phyloP scores from a whole-genome alignment of 768 basidiomycete genomes.

The Inosperma sp. region DNA sequence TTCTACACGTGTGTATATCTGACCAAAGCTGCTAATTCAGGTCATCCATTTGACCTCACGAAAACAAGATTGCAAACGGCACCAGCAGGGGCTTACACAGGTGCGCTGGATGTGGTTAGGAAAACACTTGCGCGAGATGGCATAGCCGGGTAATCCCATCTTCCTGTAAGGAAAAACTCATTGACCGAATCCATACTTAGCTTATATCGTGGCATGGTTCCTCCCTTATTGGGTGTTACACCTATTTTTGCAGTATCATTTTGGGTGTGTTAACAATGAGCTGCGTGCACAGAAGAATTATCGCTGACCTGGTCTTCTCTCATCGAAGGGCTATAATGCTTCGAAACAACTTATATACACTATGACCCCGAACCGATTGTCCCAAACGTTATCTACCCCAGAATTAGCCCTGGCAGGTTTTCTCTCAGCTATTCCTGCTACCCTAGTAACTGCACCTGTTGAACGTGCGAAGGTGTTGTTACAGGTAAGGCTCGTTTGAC shows the following conservation, averaged over 20 bases:
- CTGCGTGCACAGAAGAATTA: constrained; percentile 1
- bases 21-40: constrained; percentile 34
- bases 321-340: constrained; percentile 78
- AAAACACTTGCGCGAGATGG: constrained; percentile 92
- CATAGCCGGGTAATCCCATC: constrained; percentile 60
- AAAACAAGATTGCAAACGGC: constrained; percentile 97
- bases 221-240: constrained; percentile 90
- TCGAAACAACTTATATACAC: constrained; percentile 83
- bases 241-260: constrained; percentile 98
- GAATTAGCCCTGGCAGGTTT: constrained; percentile 94
- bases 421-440: constrained; percentile 88
- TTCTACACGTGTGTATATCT: neutral
- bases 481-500: constrained; percentile 50
- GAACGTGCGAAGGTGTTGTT: constrained; percentile 95
- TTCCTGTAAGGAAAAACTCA: neutral
- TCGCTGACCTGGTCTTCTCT: neutral
- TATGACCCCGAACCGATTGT: constrained; percentile 72
- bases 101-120: constrained; percentile 90
- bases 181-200: constrained; percentile 34
- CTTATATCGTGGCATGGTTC: constrained; percentile 89
- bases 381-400: constrained; percentile 54
- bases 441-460: constrained; percentile 90
- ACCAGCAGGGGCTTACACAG: constrained; percentile 78
- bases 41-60: constrained; percentile 96
- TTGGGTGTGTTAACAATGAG: constrained; percentile 59